Conservation (phyloP, 345 rosid genomes). For the Eucalyptus erythrocorys region DNA sequence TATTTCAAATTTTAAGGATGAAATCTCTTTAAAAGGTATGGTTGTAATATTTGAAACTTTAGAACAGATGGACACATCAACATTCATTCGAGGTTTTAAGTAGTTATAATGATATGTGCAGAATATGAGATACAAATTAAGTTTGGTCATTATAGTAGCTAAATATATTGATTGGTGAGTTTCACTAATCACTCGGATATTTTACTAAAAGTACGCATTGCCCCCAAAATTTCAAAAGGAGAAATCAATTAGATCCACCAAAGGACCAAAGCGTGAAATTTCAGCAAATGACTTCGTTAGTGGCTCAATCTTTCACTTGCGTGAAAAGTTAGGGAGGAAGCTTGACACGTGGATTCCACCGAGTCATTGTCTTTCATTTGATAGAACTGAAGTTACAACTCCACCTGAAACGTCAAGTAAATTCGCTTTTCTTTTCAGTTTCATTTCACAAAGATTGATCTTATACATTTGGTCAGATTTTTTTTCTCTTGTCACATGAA, state of each 20-base stretch:
- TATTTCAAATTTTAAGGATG: not conserved
- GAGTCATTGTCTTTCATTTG: not conserved
- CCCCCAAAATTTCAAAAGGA: not conserved
- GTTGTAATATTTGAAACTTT: not conserved
- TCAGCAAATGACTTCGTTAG: not conserved
- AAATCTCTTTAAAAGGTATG: not conserved
- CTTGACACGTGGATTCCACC: not conserved
- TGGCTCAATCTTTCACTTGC: not conserved
- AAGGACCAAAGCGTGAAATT: not conserved
- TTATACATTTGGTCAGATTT: not conserved
- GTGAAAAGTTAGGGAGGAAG: not conserved
- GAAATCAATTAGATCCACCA: not conserved
- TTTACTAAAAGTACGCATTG: not conserved
- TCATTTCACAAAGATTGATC: not conserved
- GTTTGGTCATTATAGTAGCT: not conserved
- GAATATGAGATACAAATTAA: not conserved
- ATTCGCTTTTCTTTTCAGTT: not conserved
- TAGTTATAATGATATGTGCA: not conserved
- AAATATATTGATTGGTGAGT: not conserved
- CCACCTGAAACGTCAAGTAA: not conserved
- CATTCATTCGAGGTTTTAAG: not conserved
- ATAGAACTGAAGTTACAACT: not conserved
- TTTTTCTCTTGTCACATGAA: not conserved
- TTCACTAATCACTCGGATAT: not conserved
- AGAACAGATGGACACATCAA: not conserved